Conservation (phyloP, 169 alveolate genomes). For the Plasmodium adleri region DNA sequence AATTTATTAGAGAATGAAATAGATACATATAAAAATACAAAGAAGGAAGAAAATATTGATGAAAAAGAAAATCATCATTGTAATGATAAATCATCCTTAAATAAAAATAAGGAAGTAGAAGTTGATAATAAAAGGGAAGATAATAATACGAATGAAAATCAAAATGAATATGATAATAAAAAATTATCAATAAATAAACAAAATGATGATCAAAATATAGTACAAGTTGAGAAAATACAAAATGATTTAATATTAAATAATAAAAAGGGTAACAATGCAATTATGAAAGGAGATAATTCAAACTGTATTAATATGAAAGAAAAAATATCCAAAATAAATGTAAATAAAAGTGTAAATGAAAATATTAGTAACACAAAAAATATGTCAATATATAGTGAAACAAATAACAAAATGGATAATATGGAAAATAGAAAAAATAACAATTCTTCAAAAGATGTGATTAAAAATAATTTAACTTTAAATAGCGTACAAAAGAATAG, state of each 20-base stretch:
- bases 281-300: background rate
- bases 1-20: too few species aligned
- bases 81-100: too few species aligned
- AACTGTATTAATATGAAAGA: background rate
- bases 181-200: background rate
- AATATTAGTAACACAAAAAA: background rate
- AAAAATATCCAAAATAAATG: background rate
- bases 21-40: too few species aligned
- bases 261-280: slow-evolving; percentile 1
- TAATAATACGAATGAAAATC: too few species aligned
- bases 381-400: background rate
- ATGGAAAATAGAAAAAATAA: background rate
- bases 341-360: background rate
- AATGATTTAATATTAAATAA: slow-evolving; percentile 7
- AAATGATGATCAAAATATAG: background rate
- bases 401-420: background rate
- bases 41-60: too few species aligned
- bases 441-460: slow-evolving; percentile 2
- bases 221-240: background rate
- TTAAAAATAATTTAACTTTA: background rate
- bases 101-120: too few species aligned
- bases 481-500: slow-evolving; percentile 12
- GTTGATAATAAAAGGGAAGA: too few species aligned
- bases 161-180: background rate
- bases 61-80: too few species aligned